A percentile compares a stretch with the other conserved stretches of the same genome.
Conservation (phyloP, 306 rosid species). For the Alnus rubra region DNA sequence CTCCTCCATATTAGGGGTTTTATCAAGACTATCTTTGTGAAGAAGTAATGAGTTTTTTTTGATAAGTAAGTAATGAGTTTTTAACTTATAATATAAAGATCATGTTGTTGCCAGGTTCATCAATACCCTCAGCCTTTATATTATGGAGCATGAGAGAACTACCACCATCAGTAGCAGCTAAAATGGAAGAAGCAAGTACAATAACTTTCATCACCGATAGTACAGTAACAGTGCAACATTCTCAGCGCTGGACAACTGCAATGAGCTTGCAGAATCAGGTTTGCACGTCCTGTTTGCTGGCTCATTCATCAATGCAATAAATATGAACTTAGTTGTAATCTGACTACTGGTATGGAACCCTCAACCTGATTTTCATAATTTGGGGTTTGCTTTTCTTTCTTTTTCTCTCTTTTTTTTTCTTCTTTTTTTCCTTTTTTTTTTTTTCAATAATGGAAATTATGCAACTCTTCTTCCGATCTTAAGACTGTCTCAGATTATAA, state of each 20-base stretch:
- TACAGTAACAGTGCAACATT: constrained; percentile 48
- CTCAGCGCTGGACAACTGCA: constrained; percentile 70
- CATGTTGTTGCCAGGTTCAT: constrained; percentile 61
- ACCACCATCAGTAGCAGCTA: constrained; percentile 53
- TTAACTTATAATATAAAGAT: constrained; percentile 24
- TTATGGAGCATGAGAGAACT: constrained; percentile 89
- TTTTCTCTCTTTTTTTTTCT: no score
- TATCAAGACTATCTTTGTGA: constrained; percentile 10
- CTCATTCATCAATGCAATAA: neutral
- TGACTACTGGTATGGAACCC: neutral
- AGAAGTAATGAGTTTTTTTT: constrained; percentile 13
- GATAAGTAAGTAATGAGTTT: constrained; percentile 11
- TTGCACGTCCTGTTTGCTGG: neutral
- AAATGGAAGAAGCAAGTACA: constrained; percentile 55
- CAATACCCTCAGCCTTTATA: constrained; percentile 74
- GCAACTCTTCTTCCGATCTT: no score
- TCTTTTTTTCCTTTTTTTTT: no score
- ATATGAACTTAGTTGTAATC: neutral
- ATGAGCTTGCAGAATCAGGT: constrained; percentile 74
- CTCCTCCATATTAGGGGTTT: neutral
- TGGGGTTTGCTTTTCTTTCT: neutral
- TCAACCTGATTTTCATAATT: neutral
- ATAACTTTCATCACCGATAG: constrained; percentile 57
- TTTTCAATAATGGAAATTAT: no score
- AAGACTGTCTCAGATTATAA: no score